phyloP scores from a whole-genome alignment of 495 filamentous ascomycete genomes.

The Xylaria nigripes region DNA sequence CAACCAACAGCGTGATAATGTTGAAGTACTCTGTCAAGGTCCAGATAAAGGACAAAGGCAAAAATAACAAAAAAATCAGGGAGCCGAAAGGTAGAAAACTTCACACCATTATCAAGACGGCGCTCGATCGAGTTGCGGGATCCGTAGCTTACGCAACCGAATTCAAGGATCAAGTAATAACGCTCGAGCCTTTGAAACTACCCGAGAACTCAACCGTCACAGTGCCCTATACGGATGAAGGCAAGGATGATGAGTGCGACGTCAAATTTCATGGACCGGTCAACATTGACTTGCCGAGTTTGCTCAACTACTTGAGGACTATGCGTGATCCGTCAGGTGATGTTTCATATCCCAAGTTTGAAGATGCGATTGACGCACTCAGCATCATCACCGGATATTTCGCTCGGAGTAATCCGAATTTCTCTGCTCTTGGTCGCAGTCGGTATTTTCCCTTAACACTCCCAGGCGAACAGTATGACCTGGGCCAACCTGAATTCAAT shows the following conservation, averaged over 20 bases:
- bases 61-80: slow-evolving; percentile 27
- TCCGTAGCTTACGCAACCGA: slow-evolving; percentile 44
- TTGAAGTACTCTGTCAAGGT: slow-evolving; percentile 32
- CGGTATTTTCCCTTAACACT: slow-evolving; percentile 36
- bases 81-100: slow-evolving; percentile 46
- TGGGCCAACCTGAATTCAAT: slow-evolving; percentile 14
- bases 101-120: slow-evolving; percentile 42
- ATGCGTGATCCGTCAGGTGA: slow-evolving; percentile 32
- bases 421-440: slow-evolving; percentile 30
- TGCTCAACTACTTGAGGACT: slow-evolving; percentile 45
- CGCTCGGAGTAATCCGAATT: slow-evolving; percentile 25
- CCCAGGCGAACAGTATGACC: slow-evolving; percentile 14
- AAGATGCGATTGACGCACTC: slow-evolving; percentile 39
- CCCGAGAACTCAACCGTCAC: slow-evolving; percentile 24
- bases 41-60: background rate
- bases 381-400: slow-evolving; percentile 40
- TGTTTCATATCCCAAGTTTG: slow-evolving; percentile 33
- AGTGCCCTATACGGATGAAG: slow-evolving; percentile 42
- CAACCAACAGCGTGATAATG: slow-evolving; percentile 26
- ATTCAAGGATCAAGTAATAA: slow-evolving; percentile 46
- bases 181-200: slow-evolving; percentile 30
- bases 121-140: slow-evolving; percentile 32
- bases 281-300: slow-evolving; percentile 37
- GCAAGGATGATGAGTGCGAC: slow-evolving; percentile 29
- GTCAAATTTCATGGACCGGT: slow-evolving; percentile 37